Base-by-base conservation (phyloP, 1,139 yeast species). In the Diutina rugosa region DNA sequence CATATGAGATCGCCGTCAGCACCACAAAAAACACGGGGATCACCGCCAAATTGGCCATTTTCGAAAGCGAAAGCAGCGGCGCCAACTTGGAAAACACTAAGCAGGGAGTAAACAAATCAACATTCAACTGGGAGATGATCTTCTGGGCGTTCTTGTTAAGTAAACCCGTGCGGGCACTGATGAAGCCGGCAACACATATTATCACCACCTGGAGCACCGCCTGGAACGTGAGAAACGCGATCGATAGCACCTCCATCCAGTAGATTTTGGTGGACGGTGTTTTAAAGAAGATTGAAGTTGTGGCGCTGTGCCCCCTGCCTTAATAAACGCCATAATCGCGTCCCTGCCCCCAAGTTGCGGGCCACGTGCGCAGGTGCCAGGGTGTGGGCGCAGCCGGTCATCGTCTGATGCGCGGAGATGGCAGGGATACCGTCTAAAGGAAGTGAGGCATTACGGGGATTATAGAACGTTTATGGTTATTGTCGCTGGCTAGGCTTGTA, bases 21-120 rank as follows among this genome's bases (percentile, higher is more conserved):
- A 87, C 61, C 21, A 79, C 85, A 65, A 76, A 88, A 60, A 88
- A 78, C n/a, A 86, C 71, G 10, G 95, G 96, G 58, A 88, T 85
- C 56, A 88, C 72, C 52, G 86, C 77, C 57, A 88, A 78, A 65
- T 87, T 95, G 35, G 81, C 69, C 70, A 88, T 76, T 61, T 86
- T 87, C 62, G 79, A 73, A 56, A 86, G 70, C 35, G 89, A 81
- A 56, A 88, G 72, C 6, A 90, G 82, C 4, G 90, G 82, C 10
- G 95, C 95, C 63, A 88, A 77, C 68, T 88, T 88, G 60, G 85
- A 77, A 68, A 88, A 88, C 62, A 88, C 88, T 71, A 88, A 79
- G 61, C 95, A 87, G 6, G 96, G 95, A 26, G 95, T 88, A 71
- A 88, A 87, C 57, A 88, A 72, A 69, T 85, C 90, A 49, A 88